Base-by-base conservation (phyloP, 1,139 yeast species). In the Lodderomyces parapsilosis region DNA sequence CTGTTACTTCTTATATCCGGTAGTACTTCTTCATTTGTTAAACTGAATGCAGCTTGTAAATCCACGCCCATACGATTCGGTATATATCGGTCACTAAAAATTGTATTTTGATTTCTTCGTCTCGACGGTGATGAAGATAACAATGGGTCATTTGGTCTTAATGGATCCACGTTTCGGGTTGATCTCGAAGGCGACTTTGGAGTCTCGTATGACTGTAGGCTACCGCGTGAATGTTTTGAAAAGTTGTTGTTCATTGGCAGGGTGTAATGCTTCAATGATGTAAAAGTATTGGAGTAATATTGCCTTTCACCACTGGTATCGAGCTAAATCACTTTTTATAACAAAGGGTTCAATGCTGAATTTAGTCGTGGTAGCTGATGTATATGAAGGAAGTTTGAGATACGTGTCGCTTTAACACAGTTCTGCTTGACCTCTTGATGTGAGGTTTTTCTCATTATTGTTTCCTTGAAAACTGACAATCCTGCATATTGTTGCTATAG, bases 21-120 rank as follows among this genome's bases (percentile, higher is more conserved):
- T 14, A 66, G 50, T 17, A 68, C 59, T 30, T 75, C 75, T 52
- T 76, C 75, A 55, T 72, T 67, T 40, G 80, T 71, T 54, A 87
- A 64, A 58, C 87, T 74, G 73, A 87, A 81, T 1, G 96, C 96
- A 0, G 97, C 91, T 56, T 89, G 95, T 13, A 91, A 68, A 56
- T 90, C 95, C 32, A 89, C 79, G 0, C 96, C 96, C 2, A 86
- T 82, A 46, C 98, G 66, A 48, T 80, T 81, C 6, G 98, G 98
- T 35, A 93, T 87, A 62, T 83, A 89, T 43, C 99, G 66, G 60
- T 91, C 98, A 47, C 88, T 82, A 61, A 84, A 86, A 15, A 76
- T 65, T 6, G 74, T 59, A 39, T 71, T 70, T 44, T 63, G 62
- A 39, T 57, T 54, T 46, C 76, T 57, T 50, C 78, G 60, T 48